phyloP scores from a whole-genome alignment of 805 yeast species.

The Kodamaea laetipori region DNA sequence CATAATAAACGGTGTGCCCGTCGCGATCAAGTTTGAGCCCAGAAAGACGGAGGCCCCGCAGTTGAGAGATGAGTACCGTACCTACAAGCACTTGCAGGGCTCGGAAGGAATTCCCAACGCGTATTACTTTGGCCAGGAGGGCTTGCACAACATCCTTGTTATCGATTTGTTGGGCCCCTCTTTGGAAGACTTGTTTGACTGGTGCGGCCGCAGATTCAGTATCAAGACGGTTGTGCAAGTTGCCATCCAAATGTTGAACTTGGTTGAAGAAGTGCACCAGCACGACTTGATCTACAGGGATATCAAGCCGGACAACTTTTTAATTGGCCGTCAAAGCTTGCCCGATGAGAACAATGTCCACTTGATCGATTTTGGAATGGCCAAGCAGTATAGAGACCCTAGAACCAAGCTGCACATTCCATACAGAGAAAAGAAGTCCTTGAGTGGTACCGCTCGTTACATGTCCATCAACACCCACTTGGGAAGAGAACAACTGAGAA shows the following conservation, averaged over 20 bases:
- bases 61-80: conserved; percentile 75
- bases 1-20: conserved; percentile 62
- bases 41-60: conserved; percentile 84
- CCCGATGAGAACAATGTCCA: conserved; percentile 69
- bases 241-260: conserved; percentile 74
- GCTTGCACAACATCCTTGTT: conserved; percentile 73
- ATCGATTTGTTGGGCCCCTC: conserved; percentile 81
- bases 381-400: conserved; percentile 81
- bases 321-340: conserved; percentile 63
- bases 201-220: conserved; percentile 80
- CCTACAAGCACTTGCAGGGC: conserved; percentile 70
- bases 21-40: conserved; percentile 81
- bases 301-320: conserved; percentile 81
- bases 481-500: conserved; percentile 79
- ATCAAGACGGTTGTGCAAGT: conserved; percentile 72
- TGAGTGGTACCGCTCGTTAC: conserved; percentile 84
- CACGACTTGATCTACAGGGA: conserved; percentile 79
- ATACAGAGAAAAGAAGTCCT: conserved; percentile 74
- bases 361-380: conserved; percentile 85
- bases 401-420: conserved; percentile 80
- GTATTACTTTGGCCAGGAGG: conserved; percentile 84
- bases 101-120: conserved; percentile 80
- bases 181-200: conserved; percentile 78
- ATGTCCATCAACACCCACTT: conserved; percentile 89
- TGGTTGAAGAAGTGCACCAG: conserved; percentile 73